Conservation (phyloP, 2,329 filamentous ascomycete species). For the Zasmidium citrigriseum region DNA sequence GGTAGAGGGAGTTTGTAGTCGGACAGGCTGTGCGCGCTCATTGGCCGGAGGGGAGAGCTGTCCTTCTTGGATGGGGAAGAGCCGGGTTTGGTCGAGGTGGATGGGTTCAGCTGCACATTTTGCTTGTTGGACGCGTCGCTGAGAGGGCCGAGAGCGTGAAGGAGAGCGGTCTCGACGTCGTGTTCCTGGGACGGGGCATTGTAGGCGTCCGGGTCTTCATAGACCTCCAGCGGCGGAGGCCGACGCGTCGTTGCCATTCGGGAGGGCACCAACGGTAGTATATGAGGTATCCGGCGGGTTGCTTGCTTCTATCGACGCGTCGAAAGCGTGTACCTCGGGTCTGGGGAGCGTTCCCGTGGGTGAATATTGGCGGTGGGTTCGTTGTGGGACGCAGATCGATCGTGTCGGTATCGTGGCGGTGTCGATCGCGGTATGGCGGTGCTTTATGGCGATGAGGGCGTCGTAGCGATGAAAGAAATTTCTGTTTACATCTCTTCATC, state of each 20-base stretch:
- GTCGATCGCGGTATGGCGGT: slow-evolving; percentile 3
- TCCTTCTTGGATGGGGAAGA: slow-evolving; percentile 70
- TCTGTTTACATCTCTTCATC: slow-evolving; percentile 8
- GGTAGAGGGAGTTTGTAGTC: slow-evolving; percentile 69
- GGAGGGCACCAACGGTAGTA: slow-evolving; percentile 3
- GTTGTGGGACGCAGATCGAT: background rate
- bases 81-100: slow-evolving; percentile 53
- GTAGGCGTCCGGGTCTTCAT: slow-evolving; percentile 53
- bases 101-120: slow-evolving; percentile 68
- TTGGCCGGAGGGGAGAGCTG: slow-evolving; percentile 62
- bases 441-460: background rate
- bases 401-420: slow-evolving; percentile 1
- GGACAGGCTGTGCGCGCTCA: slow-evolving; percentile 65
- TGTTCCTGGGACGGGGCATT: slow-evolving; percentile 39
- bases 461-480: slow-evolving; percentile 6
- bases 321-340: slow-evolving; percentile 4
- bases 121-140: slow-evolving; percentile 53
- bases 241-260: slow-evolving; percentile 53
- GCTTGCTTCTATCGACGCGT: slow-evolving; percentile 2
- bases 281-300: slow-evolving; percentile 3
- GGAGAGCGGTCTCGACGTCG: slow-evolving; percentile 55
- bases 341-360: slow-evolving; percentile 3
- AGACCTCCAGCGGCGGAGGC: slow-evolving; percentile 57
- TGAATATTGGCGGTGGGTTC: background rate
- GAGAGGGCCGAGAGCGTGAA: slow-evolving; percentile 46